These are phyloP conservation scores for Carex myosuroides DNA, from an alignment of 176 grass and related monocot species.

Conservation along the genomic window DNA sequence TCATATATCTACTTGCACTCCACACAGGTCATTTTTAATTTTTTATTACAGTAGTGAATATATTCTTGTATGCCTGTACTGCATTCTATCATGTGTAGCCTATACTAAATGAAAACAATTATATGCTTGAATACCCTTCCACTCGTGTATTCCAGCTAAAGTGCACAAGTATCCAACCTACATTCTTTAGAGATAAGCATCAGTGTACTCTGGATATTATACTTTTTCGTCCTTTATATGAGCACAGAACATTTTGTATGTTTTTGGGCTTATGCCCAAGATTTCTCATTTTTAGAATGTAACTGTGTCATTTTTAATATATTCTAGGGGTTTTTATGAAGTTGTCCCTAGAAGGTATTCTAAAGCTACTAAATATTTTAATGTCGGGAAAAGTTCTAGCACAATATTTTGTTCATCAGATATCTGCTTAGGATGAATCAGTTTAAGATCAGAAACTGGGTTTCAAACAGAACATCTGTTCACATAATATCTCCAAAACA, in stretches of 20 bases:
- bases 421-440: background rate
- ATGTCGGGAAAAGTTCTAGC: background rate
- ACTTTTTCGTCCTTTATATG: background rate
- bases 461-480: background rate
- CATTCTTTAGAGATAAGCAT: background rate
- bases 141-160: background rate
- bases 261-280: background rate
- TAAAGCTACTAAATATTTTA: background rate
- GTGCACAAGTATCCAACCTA: background rate
- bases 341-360: background rate
- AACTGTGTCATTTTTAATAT: background rate
- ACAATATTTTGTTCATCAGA: background rate
- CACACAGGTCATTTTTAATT: constrained; percentile 44
- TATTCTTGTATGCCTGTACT: background rate
- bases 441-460: background rate
- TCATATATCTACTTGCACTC: constrained; percentile 91
- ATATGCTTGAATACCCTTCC: background rate
- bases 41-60: background rate
- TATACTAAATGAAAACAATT: background rate
- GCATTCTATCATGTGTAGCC: background rate
- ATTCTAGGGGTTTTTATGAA: background rate
- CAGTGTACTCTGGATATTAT: background rate
- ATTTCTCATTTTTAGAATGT: background rate
- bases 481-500: background rate
- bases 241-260: background rate